Base-by-base conservation (phyloP, 1,139 yeast species). In the Candida labiduridarum region DNA sequence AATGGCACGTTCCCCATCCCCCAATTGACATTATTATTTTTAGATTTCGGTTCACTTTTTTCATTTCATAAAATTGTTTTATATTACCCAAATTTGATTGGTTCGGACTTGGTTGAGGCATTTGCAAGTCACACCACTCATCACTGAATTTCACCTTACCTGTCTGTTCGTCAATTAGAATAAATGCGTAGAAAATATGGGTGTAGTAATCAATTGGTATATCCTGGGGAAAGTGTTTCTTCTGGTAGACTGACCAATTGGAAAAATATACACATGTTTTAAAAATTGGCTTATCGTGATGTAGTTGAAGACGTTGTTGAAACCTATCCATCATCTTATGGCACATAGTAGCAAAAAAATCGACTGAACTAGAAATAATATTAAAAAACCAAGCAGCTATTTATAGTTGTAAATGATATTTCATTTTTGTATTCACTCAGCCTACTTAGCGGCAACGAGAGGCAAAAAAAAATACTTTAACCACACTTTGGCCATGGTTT, bases 21-120 rank as follows among this genome's bases (percentile, higher is more conserved):
- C 99, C 99, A 54, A 94, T 78, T 0, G 96, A 85, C 78, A 91
- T 77, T 10, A 84, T 71, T 0, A 85, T 71, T 54, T 84, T 84
- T 39, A 91, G 62, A 33, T 77, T 70, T 1, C 84, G 79, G 50
- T 82, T 63, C 14, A 63, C 48, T 48, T 60, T 57, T 61, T 84
- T 86, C 58, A 88, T 55, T 51, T 74, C 74, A 44, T 68, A 70
- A 11, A 89, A 67, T 59, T 82, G 88, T 34, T 82, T 83, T 25
- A 89, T 64, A 51, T 78, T 72, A 1, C 95, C 94, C 22, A 57
- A 54, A 1, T 67, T 69, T 41, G 60, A 56, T 16, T 50, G 48
- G 1, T 55, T 56, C 2, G 57, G 54, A n/a, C 52, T 49, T 41
- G 66, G 66, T 52, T 76, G 60, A 1, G 76, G 77, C 62, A 78